Evolutionary conservation across 2,329 filamentous ascomycete species (phyloP).

Genomic region (Microdochium paspali): DNA sequence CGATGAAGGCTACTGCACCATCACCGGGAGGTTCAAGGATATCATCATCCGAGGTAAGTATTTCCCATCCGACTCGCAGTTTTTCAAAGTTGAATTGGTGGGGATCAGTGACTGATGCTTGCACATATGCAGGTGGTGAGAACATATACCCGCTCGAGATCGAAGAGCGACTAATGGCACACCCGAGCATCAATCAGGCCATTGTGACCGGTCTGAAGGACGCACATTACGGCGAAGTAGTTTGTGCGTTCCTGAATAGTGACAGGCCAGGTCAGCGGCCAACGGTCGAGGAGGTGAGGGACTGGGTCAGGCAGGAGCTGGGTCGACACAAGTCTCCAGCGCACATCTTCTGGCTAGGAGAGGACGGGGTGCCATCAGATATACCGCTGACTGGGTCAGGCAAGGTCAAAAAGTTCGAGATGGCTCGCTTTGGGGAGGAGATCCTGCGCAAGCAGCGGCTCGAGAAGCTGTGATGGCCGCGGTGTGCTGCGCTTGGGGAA

Average conservation of each 20-base stretch:
- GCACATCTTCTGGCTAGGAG: slow-evolving; percentile 69
- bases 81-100: too few species aligned
- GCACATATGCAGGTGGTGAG: slow-evolving; percentile 44
- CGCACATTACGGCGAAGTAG: slow-evolving; percentile 64
- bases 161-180: slow-evolving; percentile 60
- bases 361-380: slow-evolving; percentile 41
- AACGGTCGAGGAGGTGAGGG: slow-evolving; percentile 43
- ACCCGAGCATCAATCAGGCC: slow-evolving; percentile 52
- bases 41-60: slow-evolving; percentile 61
- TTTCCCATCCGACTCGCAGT: too few species aligned
- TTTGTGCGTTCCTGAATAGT: slow-evolving; percentile 51
- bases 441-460: slow-evolving; percentile 38
- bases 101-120: not conserved
- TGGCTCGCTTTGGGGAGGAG: slow-evolving; percentile 45
- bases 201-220: slow-evolving; percentile 63
- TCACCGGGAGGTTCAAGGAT: slow-evolving; percentile 70
- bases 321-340: slow-evolving; percentile 61
- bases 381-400: slow-evolving; percentile 63
- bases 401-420: slow-evolving; percentile 60
- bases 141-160: slow-evolving; percentile 70
- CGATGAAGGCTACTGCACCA: slow-evolving; percentile 58
- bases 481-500: slow-evolving; percentile 17
- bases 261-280: slow-evolving; percentile 24
- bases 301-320: slow-evolving; percentile 52
- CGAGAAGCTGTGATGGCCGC: slow-evolving; percentile 28